A percentile compares a stretch with the other conserved stretches of the same genome.
phyloP scores from a whole-genome alignment of 352 stramenopile genomes.

The Peronospora destructor region DNA sequence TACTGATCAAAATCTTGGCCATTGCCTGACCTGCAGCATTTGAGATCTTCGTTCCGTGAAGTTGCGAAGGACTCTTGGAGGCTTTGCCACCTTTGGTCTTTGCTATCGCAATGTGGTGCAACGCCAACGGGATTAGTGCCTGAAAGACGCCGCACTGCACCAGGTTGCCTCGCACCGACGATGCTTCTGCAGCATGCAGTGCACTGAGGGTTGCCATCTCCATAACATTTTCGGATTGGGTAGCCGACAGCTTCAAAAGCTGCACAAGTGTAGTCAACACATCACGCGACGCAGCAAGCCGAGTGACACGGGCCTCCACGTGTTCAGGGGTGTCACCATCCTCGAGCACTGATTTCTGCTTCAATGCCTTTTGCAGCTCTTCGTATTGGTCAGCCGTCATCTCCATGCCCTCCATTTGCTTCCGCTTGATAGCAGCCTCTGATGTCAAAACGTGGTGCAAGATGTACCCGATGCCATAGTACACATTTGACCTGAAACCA shows the following conservation, averaged over 20 bases:
- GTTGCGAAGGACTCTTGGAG: constrained; percentile 42
- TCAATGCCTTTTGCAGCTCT: constrained; percentile 91
- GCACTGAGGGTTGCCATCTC: constrained; percentile 69
- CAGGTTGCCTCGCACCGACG: constrained; percentile 59
- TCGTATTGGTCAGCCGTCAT: constrained; percentile 97
- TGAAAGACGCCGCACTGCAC: constrained; percentile 79
- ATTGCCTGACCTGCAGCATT: constrained; percentile 88
- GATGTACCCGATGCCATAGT: constrained; percentile 92
- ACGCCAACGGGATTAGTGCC: constrained; percentile 55
- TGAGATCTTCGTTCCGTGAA: constrained; percentile 79
- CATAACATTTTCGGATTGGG: constrained; percentile 69
- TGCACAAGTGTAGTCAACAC: constrained; percentile 73
- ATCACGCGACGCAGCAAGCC: constrained; percentile 38
- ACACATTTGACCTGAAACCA: constrained; percentile 75
- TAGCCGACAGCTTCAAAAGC: constrained; percentile 67
- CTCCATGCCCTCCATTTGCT: constrained; percentile 95
- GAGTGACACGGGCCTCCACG: constrained; percentile 53
- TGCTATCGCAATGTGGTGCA: constrained; percentile 32
- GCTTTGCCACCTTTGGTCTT: constrained; percentile 20
- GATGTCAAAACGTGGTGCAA: constrained; percentile 91
- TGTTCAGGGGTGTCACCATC: constrained; percentile 82
- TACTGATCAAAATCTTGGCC: constrained; percentile 95
- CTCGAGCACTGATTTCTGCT: constrained; percentile 91
- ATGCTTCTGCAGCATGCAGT: constrained; percentile 56
- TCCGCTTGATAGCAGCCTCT: constrained; percentile 90